A percentile compares a stretch with the other conserved stretches of the same genome.
Evolutionary conservation across 2,329 filamentous ascomycete species (phyloP).

Genomic region (Leptodontidium sp.): DNA sequence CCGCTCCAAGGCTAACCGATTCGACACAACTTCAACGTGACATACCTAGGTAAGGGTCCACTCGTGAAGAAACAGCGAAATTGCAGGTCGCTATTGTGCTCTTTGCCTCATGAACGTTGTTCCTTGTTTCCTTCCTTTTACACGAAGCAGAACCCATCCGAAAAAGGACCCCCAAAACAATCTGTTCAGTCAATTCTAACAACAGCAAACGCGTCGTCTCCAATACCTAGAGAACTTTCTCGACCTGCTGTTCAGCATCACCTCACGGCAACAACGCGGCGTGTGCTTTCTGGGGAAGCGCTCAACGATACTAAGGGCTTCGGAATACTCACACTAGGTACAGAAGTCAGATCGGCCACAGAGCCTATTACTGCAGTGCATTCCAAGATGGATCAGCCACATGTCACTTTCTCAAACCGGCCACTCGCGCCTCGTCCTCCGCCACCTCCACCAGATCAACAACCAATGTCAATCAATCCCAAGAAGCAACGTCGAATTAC

Average conservation of each 20-base stretch:
- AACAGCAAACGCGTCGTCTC: background rate
- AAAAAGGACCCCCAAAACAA: too few species aligned
- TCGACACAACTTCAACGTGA: too few species aligned
- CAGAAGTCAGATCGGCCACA: background rate
- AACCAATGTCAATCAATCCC: constrained; percentile 17
- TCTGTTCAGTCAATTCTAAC: too few species aligned
- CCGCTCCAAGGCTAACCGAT: too few species aligned
- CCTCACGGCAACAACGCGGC: background rate
- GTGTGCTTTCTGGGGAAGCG: background rate
- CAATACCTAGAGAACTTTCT: background rate
- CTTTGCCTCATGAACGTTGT: too few species aligned
- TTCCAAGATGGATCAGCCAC: background rate
- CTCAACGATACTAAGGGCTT: background rate
- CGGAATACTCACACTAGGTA: background rate
- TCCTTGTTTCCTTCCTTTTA: too few species aligned
- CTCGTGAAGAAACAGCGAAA: too few species aligned
- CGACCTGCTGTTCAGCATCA: background rate
- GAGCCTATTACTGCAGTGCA: background rate
- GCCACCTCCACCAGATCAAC: constrained; percentile 18
- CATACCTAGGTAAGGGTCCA: too few species aligned
- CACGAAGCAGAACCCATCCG: too few species aligned
- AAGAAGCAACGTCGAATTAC: constrained; percentile 17
- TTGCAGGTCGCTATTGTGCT: too few species aligned
- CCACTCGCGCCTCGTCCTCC: background rate
- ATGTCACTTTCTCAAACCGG: constrained; percentile 15